Base-by-base conservation (phyloP, 768 basidiomycete genomes). In the Hydnum rufescens region DNA sequence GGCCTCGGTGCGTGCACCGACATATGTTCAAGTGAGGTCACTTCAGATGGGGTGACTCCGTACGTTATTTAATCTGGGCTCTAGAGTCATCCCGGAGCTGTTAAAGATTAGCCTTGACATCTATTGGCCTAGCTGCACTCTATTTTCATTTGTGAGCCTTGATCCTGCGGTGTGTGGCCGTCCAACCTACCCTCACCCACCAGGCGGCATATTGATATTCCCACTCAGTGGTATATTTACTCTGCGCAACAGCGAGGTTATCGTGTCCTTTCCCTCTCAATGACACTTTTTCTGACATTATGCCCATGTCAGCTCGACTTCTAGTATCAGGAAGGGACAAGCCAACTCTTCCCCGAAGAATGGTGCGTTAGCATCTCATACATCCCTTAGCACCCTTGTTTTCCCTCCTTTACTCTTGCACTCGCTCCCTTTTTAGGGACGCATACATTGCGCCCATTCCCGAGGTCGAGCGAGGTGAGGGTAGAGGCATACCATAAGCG, bases 291-390 rank as follows among this genome's bases (percentile, higher is more conserved):
- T 5, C n/a, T n/a, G n/a, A n/a, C n/a, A n/a, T n/a, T 19, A n/a
- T 3, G 19, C 4, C 48, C 18, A 16, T 5, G 23, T 30, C 90
- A 96, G 65, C 73, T 95, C 36, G 72, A 74, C 19, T 96, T 90
- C 70, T 93, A 95, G 70, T 95, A 92, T 65, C 88, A 90, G 68
- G 75, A 83, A 2, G 87, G 87, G 13, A 67, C 84, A 6, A 80
- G 79, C 3, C 78, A 82, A 62, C 64, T 87, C 30, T 89, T 88
- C 70, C 85, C 87, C 0, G 83, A 88, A 65, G 85, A 86, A 58
- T 93, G 86, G 86, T 85, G 58, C 26, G 66, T 55, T 32, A n/a
- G n/a, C n/a, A n/a, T 30, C 13, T 47, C 44, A 13, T 28, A 13
- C 26, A 13, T 25, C 44, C 13, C 8, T 47, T 13, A 28, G 44